phyloP scores from a whole-genome alignment of 1,284 basidiomycete species.

The Ustilago bromivora region DNA sequence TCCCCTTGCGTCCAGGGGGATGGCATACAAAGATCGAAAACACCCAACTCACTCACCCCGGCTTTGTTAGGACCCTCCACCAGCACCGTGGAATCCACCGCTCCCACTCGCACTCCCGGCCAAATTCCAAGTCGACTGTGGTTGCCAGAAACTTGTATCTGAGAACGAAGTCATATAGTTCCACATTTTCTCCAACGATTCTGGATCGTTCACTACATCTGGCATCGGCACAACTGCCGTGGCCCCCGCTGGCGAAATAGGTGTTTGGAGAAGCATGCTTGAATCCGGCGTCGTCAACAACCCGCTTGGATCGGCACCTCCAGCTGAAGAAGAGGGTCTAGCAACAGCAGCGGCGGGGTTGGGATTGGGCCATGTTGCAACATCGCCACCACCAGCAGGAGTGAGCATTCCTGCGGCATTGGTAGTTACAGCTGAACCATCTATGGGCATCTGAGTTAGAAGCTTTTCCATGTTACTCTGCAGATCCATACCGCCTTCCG shows the following conservation, averaged over 20 bases:
- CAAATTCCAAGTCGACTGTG: slow-evolving; percentile 47
- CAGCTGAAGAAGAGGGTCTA: slow-evolving; percentile 18
- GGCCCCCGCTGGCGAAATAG: slow-evolving; percentile 15
- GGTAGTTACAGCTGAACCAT: slow-evolving; percentile 11
- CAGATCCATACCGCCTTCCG: slow-evolving; percentile 13
- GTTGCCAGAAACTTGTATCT: slow-evolving; percentile 50
- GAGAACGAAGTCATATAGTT: slow-evolving; percentile 54
- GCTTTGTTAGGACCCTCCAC: background rate
- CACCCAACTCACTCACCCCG: too few species aligned
- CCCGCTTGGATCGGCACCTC: slow-evolving; percentile 9
- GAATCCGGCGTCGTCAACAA: slow-evolving; percentile 21
- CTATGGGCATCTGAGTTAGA: slow-evolving; percentile 25
- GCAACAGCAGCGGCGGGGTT: background rate
- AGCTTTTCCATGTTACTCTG: slow-evolving; percentile 42
- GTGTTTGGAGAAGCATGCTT: slow-evolving; percentile 22
- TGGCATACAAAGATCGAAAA: too few species aligned
- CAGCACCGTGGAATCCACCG: background rate
- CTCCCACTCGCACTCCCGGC: background rate
- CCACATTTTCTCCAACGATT: slow-evolving; percentile 52
- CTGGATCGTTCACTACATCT: slow-evolving; percentile 40
- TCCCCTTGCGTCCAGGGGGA: too few species aligned
- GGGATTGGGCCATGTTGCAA: slow-evolving; percentile 19
- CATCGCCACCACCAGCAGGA: slow-evolving; percentile 13
- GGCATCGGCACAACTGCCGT: slow-evolving; percentile 26
- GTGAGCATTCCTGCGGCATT: slow-evolving; percentile 24